Conservation (phyloP, 2,329 filamentous ascomycete genomes). For the Venturia effusa region DNA sequence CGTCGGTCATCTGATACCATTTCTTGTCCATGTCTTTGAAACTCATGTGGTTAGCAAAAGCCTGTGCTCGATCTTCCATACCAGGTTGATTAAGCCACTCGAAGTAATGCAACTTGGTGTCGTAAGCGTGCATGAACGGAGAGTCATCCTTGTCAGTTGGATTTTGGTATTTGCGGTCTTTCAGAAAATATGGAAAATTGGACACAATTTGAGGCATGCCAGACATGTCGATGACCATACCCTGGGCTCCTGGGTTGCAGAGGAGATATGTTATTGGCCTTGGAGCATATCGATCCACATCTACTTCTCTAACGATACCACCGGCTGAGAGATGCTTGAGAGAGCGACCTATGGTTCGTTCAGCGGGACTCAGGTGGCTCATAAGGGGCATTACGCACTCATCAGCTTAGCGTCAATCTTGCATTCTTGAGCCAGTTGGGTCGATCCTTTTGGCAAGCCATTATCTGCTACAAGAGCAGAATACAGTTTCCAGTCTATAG, state of each 20-base stretch:
- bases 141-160: slow-evolving; percentile 12
- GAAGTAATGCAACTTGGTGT: slow-evolving; percentile 11
- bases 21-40: slow-evolving; percentile 6
- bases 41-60: slow-evolving; percentile 11
- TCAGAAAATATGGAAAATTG: slow-evolving; percentile 14
- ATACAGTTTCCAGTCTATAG: slow-evolving; percentile 10
- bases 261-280: neutral
- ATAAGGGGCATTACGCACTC: neutral
- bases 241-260: slow-evolving; percentile 12
- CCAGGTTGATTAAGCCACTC: slow-evolving; percentile 10
- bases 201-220: slow-evolving; percentile 2
- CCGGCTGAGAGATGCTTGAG: neutral
- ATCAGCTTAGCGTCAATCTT: slow-evolving; percentile 5
- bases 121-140: slow-evolving; percentile 10
- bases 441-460: slow-evolving; percentile 8
- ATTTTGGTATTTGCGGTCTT: slow-evolving; percentile 12
- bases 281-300: neutral
- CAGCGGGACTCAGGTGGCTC: neutral
- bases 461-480: slow-evolving; percentile 9
- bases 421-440: slow-evolving; percentile 9
- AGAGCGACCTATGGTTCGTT: neutral
- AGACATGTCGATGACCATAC: neutral
- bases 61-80: slow-evolving; percentile 3
- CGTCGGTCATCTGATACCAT: slow-evolving; percentile 1
- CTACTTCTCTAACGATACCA: neutral